These are phyloP conservation scores for Syncephalastrum monosporum DNA, from an alignment of 371 early-diverging fungal genomes.

Conservation along the genomic window DNA sequence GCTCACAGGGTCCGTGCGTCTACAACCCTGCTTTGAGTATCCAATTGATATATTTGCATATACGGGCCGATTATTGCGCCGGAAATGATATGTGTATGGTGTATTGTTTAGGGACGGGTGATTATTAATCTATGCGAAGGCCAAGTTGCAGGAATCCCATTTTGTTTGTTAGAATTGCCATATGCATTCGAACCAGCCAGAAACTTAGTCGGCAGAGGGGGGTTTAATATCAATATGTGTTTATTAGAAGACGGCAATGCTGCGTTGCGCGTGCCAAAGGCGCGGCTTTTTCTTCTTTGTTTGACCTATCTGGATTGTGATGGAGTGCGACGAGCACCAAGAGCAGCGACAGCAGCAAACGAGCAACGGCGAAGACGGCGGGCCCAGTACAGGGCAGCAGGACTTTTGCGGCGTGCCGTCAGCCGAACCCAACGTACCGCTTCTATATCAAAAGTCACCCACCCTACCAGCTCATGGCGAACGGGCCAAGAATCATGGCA, in stretches of 20 bases:
- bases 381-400: neutral
- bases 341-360: too few species aligned
- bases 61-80: neutral
- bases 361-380: too few species aligned
- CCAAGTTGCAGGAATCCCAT: too few species aligned
- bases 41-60: neutral
- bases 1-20: too few species aligned
- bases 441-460: too few species aligned
- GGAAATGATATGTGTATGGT: too few species aligned
- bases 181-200: neutral
- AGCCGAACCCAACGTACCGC: neutral
- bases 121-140: neutral
- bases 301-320: neutral
- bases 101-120: neutral
- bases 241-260: neutral
- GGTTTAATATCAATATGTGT: neutral
- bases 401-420: conserved; percentile 1
- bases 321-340: conserved; percentile 6
- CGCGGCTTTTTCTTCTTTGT: neutral
- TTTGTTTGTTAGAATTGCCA: neutral
- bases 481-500: neutral
- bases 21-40: neutral
- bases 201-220: neutral
- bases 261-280: neutral
- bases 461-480: too few species aligned